These are phyloP conservation scores for Phlyctochytrium bullatum DNA, from an alignment of 192 early-diverging fungal species.

Conservation along the genomic window DNA sequence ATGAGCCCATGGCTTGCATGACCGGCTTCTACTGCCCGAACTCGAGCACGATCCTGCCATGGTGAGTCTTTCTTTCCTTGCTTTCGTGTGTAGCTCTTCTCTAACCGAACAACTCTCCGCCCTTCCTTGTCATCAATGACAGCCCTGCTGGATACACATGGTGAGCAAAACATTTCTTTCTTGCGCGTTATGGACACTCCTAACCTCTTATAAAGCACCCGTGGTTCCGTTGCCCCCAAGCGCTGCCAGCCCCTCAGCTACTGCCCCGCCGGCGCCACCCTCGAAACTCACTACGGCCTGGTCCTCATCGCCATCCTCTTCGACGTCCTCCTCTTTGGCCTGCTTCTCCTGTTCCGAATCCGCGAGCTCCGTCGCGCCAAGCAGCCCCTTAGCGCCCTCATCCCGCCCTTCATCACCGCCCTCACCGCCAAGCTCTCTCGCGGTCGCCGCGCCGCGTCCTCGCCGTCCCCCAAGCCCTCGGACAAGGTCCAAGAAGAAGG, in stretches of 20 bases:
- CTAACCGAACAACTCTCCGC: no score
- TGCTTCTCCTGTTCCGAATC: conserved; percentile 25
- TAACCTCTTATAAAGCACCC: background rate
- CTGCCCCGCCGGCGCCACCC: conserved; percentile 26
- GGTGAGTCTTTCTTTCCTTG: conserved; percentile 27
- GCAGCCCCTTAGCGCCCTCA: background rate
- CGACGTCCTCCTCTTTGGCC: conserved; percentile 24
- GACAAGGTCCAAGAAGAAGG: background rate
- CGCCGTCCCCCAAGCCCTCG: background rate
- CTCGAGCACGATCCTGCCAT: conserved; percentile 30
- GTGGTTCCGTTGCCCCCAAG: conserved; percentile 10
- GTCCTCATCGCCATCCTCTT: conserved; percentile 10
- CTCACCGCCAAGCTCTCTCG: background rate
- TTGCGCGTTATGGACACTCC: background rate
- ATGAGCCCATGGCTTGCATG: conserved; percentile 41
- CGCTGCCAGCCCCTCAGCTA: conserved; percentile 27
- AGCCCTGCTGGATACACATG: conserved; percentile 25
- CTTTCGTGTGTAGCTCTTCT: no score
- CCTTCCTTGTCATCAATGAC: conserved; percentile 49
- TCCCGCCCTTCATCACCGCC: background rate
- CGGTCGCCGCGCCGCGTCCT: no score
- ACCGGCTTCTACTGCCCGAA: conserved; percentile 41
- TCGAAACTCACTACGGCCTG: conserved; percentile 24
- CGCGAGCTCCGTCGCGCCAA: conserved; percentile 4
- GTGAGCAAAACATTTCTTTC: background rate